These are phyloP conservation scores for Colletotrichum sp. DNA, from an alignment of 2,329 filamentous ascomycete genomes.

Conservation along the genomic window DNA sequence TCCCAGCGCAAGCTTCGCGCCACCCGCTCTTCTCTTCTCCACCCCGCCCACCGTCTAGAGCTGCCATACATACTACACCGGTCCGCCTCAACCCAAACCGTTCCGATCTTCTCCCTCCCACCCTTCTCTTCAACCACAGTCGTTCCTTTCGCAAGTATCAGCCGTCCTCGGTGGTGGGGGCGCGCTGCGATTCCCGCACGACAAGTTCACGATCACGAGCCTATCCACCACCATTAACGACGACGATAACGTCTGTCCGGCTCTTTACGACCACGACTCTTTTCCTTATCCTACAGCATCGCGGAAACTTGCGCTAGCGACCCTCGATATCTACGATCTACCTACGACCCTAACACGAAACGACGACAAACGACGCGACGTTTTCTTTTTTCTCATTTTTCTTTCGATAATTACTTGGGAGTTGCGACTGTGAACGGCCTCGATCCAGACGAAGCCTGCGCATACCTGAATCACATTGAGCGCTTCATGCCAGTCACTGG, in stretches of 20 bases:
- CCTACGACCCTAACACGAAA: slow-evolving; percentile 5
- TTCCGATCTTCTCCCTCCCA: slow-evolving; percentile 15
- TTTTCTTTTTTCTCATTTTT: background rate
- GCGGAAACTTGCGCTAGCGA: background rate
- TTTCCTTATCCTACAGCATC: slow-evolving; percentile 11
- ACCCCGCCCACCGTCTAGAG: slow-evolving; percentile 18
- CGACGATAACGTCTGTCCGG: background rate
- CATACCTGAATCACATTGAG: background rate
- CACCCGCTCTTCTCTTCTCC: slow-evolving; percentile 21
- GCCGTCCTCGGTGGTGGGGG: slow-evolving; percentile 21
- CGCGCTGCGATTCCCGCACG: slow-evolving; percentile 13
- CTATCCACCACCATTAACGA: slow-evolving; percentile 3
- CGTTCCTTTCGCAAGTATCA: slow-evolving; percentile 22
- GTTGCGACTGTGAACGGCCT: background rate
- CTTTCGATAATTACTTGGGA: background rate
- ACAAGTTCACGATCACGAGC: slow-evolving; percentile 8
- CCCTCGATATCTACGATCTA: background rate
- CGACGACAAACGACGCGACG: slow-evolving; percentile 8
- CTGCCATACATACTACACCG: slow-evolving; percentile 24
- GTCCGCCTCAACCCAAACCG: slow-evolving; percentile 20
- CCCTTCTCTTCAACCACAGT: slow-evolving; percentile 17
- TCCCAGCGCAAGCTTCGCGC: slow-evolving; percentile 16
- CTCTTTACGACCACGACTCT: background rate
- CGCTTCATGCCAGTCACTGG: background rate
- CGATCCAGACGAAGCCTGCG: slow-evolving; percentile 8